Evolutionary conservation across 169 alveolate genomes (phyloP).

Genomic region (Plasmodium sp.): DNA sequence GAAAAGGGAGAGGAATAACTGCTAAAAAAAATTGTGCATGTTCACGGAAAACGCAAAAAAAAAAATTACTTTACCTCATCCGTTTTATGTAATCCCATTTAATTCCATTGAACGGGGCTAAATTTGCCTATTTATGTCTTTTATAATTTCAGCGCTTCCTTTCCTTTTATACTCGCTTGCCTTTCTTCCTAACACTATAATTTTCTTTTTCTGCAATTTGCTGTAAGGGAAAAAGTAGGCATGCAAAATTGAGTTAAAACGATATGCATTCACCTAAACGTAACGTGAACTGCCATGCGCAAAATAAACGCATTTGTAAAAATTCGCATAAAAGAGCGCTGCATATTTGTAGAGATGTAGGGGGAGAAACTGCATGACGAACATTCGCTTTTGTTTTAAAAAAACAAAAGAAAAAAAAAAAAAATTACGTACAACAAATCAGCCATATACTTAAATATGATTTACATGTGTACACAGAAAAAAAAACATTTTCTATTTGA

Average conservation of each 20-base stretch:
- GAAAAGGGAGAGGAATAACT: background rate
- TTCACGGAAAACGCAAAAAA: constrained; percentile 5
- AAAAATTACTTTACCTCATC: background rate
- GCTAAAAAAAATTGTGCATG: background rate
- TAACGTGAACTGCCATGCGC: background rate
- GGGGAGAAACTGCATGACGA: background rate
- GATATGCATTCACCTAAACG: background rate
- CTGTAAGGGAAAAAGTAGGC: constrained; percentile 14
- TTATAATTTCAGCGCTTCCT: constrained; percentile 33
- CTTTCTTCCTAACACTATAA: constrained; percentile 55
- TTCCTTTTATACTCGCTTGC: constrained; percentile 18
- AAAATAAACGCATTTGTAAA: background rate
- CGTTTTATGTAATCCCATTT: background rate
- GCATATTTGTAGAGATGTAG: background rate
- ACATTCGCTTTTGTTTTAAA: background rate
- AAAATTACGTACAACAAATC: background rate
- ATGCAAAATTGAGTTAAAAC: background rate
- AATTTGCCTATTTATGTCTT: constrained; percentile 30
- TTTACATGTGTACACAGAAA: background rate
- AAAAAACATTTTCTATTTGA: background rate
- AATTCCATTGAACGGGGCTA: background rate
- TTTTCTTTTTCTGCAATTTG: constrained; percentile 56
- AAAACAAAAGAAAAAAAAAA: background rate
- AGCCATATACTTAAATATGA: background rate
- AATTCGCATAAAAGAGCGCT: background rate